phyloP scores from a whole-genome alignment of 2,329 filamentous ascomycete genomes.

The Chaetothyriales sp. region DNA sequence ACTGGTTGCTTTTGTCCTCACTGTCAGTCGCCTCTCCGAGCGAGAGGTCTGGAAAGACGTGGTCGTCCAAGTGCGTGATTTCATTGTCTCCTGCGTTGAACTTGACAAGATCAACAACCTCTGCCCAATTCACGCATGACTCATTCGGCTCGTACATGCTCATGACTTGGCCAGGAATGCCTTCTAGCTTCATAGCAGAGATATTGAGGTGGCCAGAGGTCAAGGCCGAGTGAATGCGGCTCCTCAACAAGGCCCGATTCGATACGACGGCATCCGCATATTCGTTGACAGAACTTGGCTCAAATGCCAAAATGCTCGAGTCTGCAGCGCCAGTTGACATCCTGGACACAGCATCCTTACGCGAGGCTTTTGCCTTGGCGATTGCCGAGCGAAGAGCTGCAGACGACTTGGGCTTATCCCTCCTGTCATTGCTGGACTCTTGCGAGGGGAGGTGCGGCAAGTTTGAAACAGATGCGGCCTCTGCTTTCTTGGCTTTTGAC shows the following conservation, averaged over 20 bases:
- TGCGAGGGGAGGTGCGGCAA: constrained; percentile 3
- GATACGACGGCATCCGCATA: constrained; percentile 37
- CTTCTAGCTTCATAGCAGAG: constrained; percentile 63
- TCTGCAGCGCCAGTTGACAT: neutral
- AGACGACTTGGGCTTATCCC: constrained; percentile 54
- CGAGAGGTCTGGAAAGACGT: constrained; percentile 62
- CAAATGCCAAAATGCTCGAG: neutral
- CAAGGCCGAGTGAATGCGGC: constrained; percentile 58
- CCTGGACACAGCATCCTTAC: constrained; percentile 13
- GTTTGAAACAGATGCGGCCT: neutral
- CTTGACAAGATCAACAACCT: constrained; percentile 73
- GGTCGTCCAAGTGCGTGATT: constrained; percentile 57
- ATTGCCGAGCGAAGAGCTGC: constrained; percentile 76
- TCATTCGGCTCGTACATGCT: constrained; percentile 72
- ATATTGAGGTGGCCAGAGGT: constrained; percentile 77
- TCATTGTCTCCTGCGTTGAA: constrained; percentile 87
- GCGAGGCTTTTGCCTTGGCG: constrained; percentile 63
- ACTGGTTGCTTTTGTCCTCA: constrained; percentile 61
- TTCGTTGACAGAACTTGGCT: neutral
- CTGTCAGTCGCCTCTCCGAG: constrained; percentile 43
- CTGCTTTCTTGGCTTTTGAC: constrained; percentile 2
- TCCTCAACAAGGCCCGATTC: constrained; percentile 54
- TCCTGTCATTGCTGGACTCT: constrained; percentile 20
- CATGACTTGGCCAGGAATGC: constrained; percentile 70
- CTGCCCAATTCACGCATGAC: constrained; percentile 63